Base-by-base conservation (phyloP, 1,139 yeast species). In the Candida pseudoviswanathii region DNA sequence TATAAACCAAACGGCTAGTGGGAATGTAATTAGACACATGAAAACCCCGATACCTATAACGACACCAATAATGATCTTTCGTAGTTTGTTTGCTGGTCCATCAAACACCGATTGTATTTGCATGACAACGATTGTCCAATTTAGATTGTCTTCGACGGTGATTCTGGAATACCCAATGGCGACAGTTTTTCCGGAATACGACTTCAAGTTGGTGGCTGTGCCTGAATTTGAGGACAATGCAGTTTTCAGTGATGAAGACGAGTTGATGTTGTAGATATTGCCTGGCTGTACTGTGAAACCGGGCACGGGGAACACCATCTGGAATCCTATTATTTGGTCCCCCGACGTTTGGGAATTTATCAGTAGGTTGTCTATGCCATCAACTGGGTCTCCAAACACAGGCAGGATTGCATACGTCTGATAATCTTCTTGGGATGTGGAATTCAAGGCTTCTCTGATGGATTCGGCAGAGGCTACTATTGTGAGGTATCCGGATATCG, bases 1-100 rank as follows among this genome's bases (percentile, higher is more conserved):
- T 3, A 91, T 94, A 38, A 94, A 92, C 75, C 84, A 85, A 49
- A 90, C 89, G 0, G 97, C 92, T 50, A 90, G 68, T 2, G 96
- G 91, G 63, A 91, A 81, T 0, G 97, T 89, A 21, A 88, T 68
- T 1, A 89, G 56, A 55, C 89, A 80, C 72, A 91, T 83, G 54
- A 88, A 81, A 0, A 75, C 89, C 2, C 96, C 92, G 31, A 89
- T 82, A 1, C 91, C 96, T 39, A 89, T 71, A 24, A 89, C 90
- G 1, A 89, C 85, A 2, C 95, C 96, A 45, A 86, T 79, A 51
- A 89, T 85, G 47, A 89, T 86, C 54, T 82, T 82, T 3, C 86
- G 77, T 44, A 91, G 69, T 53, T 76, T 78, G 27, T 75, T 67
- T 3, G 87, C 80, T 0, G 96, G 95, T 1, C 75, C 79, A 61